Evolutionary conservation across 2,329 filamentous ascomycete genomes (phyloP).

Genomic region (Shiraia sp.): DNA sequence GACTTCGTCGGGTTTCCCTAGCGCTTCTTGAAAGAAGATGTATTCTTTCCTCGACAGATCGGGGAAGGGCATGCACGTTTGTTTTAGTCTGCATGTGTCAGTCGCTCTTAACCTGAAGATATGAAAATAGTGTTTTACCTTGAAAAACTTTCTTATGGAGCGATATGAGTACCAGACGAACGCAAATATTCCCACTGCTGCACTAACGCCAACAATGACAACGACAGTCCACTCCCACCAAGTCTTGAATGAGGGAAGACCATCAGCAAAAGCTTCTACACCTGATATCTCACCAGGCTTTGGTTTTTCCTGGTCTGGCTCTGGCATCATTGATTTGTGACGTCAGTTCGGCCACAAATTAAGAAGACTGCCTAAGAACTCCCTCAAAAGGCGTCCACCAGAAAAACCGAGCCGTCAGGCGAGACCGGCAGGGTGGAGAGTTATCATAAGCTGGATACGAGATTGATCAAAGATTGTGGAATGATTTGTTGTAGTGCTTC

Average conservation of each 20-base stretch:
- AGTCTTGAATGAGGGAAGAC: slow-evolving; percentile 16
- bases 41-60: slow-evolving; percentile 35
- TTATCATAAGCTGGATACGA: slow-evolving; percentile 3
- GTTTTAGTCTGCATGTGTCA: slow-evolving; percentile 13
- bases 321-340: too few relatives aligned
- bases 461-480: slow-evolving; percentile 11
- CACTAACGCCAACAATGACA: slow-evolving; percentile 37
- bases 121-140: slow-evolving; percentile 25
- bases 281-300: slow-evolving; percentile 19
- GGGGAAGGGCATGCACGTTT: slow-evolving; percentile 22
- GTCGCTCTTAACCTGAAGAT: slow-evolving; percentile 16
- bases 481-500: slow-evolving; percentile 17
- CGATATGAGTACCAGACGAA: slow-evolving; percentile 31
- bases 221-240: slow-evolving; percentile 44
- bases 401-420: background rate
- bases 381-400: background rate
- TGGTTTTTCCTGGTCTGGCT: too few relatives aligned
- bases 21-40: slow-evolving; percentile 29
- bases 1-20: slow-evolving; percentile 20
- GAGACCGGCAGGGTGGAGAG: background rate
- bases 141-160: slow-evolving; percentile 20
- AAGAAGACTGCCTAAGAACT: background rate
- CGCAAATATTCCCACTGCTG: slow-evolving; percentile 27
- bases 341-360: too few relatives aligned
- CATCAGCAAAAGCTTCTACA: slow-evolving; percentile 33